phyloP scores from a whole-genome alignment of 768 basidiomycete species.

The Mycena indigotica region DNA sequence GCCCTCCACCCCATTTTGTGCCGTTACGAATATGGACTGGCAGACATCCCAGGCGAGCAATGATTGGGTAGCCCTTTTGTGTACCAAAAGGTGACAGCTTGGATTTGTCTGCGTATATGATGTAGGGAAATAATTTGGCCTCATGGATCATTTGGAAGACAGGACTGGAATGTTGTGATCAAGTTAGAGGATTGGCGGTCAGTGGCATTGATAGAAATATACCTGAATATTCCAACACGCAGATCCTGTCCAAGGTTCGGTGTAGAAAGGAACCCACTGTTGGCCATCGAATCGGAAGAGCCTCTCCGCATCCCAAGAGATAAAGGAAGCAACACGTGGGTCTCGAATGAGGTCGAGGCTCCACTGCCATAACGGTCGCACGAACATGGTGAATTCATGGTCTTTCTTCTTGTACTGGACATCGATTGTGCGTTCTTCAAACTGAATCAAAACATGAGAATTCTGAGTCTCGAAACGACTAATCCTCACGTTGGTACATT shows the following conservation, averaged over 20 bases:
- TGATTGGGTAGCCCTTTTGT: conserved; percentile 40
- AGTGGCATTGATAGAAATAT: conserved; percentile 6
- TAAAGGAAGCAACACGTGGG: background rate
- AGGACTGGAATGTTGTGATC: too few relatives aligned
- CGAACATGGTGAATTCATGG: conserved; percentile 1
- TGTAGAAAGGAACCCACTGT: conserved; percentile 30
- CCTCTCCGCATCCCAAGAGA: conserved; percentile 3
- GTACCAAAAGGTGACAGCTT: conserved; percentile 41
- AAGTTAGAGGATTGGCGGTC: conserved; percentile 4
- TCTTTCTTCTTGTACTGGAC: background rate
- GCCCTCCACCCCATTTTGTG: conserved; percentile 34
- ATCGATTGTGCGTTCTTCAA: background rate
- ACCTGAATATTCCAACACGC: conserved; percentile 43
- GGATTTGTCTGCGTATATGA: conserved; percentile 46
- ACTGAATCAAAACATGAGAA: background rate
- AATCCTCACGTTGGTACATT: background rate
- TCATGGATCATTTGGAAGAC: conserved; percentile 21
- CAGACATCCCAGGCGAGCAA: conserved; percentile 36
- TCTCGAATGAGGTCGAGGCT: background rate
- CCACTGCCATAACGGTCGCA: conserved; percentile 7
- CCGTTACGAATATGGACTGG: conserved; percentile 36
- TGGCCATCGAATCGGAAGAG: conserved; percentile 25
- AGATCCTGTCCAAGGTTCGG: conserved; percentile 32
- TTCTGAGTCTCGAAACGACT: background rate
- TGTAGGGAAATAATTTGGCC: conserved; percentile 32